phyloP scores from a whole-genome alignment of 768 basidiomycete species.

The Termitomyces sp. region DNA sequence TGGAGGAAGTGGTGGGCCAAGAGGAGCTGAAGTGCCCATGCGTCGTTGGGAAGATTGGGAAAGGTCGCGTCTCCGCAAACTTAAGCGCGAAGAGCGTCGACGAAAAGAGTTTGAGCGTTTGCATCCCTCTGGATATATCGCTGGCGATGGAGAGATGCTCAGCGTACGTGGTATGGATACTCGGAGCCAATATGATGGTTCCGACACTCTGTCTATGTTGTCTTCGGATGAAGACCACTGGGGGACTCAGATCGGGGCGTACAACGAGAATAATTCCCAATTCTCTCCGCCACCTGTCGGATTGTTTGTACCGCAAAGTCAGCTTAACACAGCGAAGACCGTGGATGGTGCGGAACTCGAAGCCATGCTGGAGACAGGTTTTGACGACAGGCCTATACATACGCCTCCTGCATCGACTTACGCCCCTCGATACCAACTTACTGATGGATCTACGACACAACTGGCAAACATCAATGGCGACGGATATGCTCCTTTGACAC shows the following conservation, averaged over 20 bases:
- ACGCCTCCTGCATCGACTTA: conserved; percentile 41
- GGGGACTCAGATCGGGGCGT: conserved; percentile 92
- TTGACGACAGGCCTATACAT: conserved; percentile 65
- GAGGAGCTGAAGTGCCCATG: conserved; percentile 70
- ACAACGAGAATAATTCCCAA: conserved; percentile 78
- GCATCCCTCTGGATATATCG: conserved; percentile 62
- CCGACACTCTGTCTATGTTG: conserved; percentile 73
- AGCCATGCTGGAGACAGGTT: conserved; percentile 89
- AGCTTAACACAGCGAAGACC: conserved; percentile 34
- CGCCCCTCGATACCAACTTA: conserved; percentile 56
- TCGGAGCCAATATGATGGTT: conserved; percentile 66
- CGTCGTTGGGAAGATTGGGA: conserved; percentile 99
- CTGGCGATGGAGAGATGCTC: conserved; percentile 59
- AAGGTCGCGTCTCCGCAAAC: conserved; percentile 85
- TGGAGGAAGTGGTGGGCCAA: conserved; percentile 45
- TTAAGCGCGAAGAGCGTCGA: conserved; percentile 81
- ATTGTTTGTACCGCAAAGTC: conserved; percentile 39
- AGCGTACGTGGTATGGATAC: conserved; percentile 43
- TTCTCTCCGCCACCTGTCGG: conserved; percentile 86
- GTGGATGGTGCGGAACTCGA: conserved; percentile 77
- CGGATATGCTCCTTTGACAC: conserved; percentile 51
- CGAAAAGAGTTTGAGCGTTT: conserved; percentile 75
- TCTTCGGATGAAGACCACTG: conserved; percentile 95
- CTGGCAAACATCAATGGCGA: conserved; percentile 37
- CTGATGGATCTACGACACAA: conserved; percentile 45